Percentiles rank a stretch among this genome's conserved stretches.
These are phyloP conservation scores for Allantophomopsis cytisporea DNA, from an alignment of 2,329 filamentous ascomycete genomes.

Conservation along the genomic window DNA sequence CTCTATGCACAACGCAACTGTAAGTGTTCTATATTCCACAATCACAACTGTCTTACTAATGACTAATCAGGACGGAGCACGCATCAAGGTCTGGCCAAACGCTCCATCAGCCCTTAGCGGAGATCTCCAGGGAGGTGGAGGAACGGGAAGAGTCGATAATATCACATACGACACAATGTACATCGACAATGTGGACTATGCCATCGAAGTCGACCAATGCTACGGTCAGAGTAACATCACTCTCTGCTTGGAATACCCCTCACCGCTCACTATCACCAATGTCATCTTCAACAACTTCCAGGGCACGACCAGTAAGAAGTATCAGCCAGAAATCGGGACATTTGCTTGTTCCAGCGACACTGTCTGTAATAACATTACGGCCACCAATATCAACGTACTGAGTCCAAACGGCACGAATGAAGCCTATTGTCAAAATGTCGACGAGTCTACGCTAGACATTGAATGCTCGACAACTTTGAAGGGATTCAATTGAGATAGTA, in stretches of 20 bases:
- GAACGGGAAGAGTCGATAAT: slow-evolving; percentile 46
- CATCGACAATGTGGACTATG: slow-evolving; percentile 49
- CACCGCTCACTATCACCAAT: slow-evolving; percentile 38
- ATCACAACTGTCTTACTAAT: slow-evolving; percentile 16
- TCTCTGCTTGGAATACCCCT: slow-evolving; percentile 44
- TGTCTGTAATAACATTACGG: slow-evolving; percentile 34
- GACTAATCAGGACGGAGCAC: slow-evolving; percentile 42
- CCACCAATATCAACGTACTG: slow-evolving; percentile 28
- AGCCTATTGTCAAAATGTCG: slow-evolving; percentile 29
- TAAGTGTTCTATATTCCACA: slow-evolving; percentile 16
- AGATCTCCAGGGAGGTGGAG: slow-evolving; percentile 53
- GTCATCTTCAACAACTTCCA: slow-evolving; percentile 40
- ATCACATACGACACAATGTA: slow-evolving; percentile 51
- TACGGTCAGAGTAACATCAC: slow-evolving; percentile 49
- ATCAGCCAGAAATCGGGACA: slow-evolving; percentile 28
- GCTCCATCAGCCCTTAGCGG: slow-evolving; percentile 35
- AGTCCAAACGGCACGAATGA: slow-evolving; percentile 29
- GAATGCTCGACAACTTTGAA: slow-evolving; percentile 14
- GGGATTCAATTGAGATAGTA: background rate
- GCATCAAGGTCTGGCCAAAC: slow-evolving; percentile 61
- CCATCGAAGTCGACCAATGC: slow-evolving; percentile 52
- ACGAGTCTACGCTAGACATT: slow-evolving; percentile 20
- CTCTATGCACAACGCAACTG: slow-evolving; percentile 37
- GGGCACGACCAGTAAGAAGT: slow-evolving; percentile 33
- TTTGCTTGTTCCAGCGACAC: slow-evolving; percentile 31